Evolutionary conservation across 257 asterid genomes (phyloP), one percentile per base, ranked within the genome.

Genomic region (Jaltomata sinuosa): DNA sequence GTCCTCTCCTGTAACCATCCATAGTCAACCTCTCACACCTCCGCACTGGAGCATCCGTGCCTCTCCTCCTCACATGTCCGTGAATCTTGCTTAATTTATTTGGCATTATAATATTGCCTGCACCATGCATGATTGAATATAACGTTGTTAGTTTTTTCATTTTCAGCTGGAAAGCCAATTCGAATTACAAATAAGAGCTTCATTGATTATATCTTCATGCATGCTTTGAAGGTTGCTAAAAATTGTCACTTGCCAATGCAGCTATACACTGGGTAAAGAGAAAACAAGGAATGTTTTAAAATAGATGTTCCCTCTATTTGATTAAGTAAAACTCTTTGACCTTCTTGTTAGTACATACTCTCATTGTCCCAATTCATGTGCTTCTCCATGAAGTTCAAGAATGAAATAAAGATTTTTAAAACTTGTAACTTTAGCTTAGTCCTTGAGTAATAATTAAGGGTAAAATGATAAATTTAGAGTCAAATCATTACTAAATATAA

Each of bases 211-310:
- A 87, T 94, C 84, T 94, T 95, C 90, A 72, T 85, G 67, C 85
- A 79, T 76, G 95, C 97, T 79, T 82, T 93, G 92, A 97, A 95
- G 92, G 92, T 95, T 79, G 98, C 97, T 80, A 91, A 87, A 88
- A 50, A 42, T 84, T 90, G 89, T 83, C 93, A 88, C 92, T 87
- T 95, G 89, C 98, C 99, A 32, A 84, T 94, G 90, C 99, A 95
- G 93, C 93, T 95, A 36, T 97, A 95, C 88, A 92, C 99, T 14
- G 99, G 99, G 98, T 95, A 93, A 89, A 81, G 2, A 50, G 18
- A 11, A 14, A 49, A 38, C 36, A 86, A 57, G 22, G 21, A 53
- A 8, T 18, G 1, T 53, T 53, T 53, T 53, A 10, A 8, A 32
- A 12, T 34, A 34, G 16, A 53, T 80, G 8, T 32, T 68, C 14